These are phyloP conservation scores for Podila epicladia DNA, from an alignment of 192 early-diverging fungal genomes.

Conservation along the genomic window DNA sequence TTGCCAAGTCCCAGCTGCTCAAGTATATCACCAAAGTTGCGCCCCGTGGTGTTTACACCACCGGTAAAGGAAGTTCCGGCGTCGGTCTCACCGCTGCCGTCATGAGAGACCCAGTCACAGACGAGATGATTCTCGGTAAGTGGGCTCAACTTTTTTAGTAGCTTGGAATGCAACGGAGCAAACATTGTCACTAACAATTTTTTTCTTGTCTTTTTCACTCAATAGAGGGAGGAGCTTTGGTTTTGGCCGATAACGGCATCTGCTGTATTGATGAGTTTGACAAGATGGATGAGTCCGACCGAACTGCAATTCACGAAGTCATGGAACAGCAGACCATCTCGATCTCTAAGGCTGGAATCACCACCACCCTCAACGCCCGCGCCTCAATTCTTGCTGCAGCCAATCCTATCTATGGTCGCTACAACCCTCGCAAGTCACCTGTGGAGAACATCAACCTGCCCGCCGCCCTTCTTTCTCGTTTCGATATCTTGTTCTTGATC, in stretches of 20 bases:
- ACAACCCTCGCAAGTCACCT: conserved; percentile 89
- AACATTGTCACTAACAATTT: background rate
- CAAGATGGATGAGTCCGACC: conserved; percentile 98
- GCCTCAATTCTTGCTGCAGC: conserved; percentile 96
- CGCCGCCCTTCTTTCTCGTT: conserved; percentile 92
- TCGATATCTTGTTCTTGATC: conserved; percentile 92
- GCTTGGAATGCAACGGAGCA: background rate
- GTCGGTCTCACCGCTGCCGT: conserved; percentile 97
- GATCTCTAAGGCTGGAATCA: conserved; percentile 98
- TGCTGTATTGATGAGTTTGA: conserved; percentile 99
- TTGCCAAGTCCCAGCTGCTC: conserved; percentile 97
- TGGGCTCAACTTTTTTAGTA: background rate
- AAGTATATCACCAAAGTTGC: conserved; percentile 95
- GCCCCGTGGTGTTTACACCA: conserved; percentile 96
- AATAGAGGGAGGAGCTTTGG: conserved; percentile 93
- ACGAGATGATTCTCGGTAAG: conserved; percentile 90
- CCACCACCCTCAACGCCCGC: conserved; percentile 95
- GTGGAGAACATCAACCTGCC: conserved; percentile 98
- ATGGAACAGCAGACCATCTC: conserved; percentile 99
- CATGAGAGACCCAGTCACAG: conserved; percentile 90
- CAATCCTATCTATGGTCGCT: conserved; percentile 96
- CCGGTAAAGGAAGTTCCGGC: conserved; percentile 93
- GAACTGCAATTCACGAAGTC: conserved; percentile 98
- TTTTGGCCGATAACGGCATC: conserved; percentile 97
- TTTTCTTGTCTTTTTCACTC: background rate